phyloP scores from a whole-genome alignment of 225 moss, liverwort and hornwort species.

The Straminergon stramineum region DNA sequence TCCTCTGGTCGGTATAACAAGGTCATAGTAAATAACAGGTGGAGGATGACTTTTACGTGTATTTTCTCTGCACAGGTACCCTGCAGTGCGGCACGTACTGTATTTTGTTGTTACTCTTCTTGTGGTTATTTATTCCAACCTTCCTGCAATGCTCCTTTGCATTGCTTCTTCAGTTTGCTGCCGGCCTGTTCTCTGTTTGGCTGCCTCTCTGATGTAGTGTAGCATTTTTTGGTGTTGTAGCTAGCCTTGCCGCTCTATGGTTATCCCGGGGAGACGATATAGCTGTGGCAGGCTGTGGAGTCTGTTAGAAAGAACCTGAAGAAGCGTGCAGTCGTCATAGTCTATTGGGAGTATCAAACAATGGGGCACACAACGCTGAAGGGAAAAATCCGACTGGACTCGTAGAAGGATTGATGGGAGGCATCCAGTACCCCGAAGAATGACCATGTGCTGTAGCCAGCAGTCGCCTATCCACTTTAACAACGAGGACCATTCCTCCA shows the following conservation, averaged over 20 bases:
- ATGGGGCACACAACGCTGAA: not conserved
- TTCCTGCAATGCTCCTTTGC: slow-evolving; percentile 7
- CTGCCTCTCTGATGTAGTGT: slow-evolving; percentile 25
- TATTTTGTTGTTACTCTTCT: slow-evolving; percentile 27
- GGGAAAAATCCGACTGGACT: not conserved
- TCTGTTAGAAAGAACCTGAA: slow-evolving; percentile 9
- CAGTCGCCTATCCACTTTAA: not conserved
- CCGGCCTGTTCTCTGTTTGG: not conserved
- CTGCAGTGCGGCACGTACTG: slow-evolving; percentile 45
- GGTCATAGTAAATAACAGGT: slow-evolving; percentile 39
- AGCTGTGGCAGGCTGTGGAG: slow-evolving; percentile 7
- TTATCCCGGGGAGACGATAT: slow-evolving; percentile 16
- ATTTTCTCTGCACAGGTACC: slow-evolving; percentile 35
- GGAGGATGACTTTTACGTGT: slow-evolving; percentile 31
- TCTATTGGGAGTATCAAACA: slow-evolving; percentile 4
- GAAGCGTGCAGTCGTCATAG: slow-evolving; percentile 12
- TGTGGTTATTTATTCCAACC: slow-evolving; percentile 15
- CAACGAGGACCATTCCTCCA: slow-evolving; percentile 8
- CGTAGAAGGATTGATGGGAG: not conserved
- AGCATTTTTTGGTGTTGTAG: slow-evolving; percentile 15
- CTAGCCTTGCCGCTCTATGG: slow-evolving; percentile 18
- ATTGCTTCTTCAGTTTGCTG: slow-evolving; percentile 12
- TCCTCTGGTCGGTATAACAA: slow-evolving; percentile 18
- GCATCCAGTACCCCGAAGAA: slow-evolving; percentile 14
- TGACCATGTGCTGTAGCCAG: slow-evolving; percentile 15